Evolutionary conservation across 768 basidiomycete species (phyloP), one percentile per base, ranked within the genome.

Genomic region (Panaeolus cyanescens): DNA sequence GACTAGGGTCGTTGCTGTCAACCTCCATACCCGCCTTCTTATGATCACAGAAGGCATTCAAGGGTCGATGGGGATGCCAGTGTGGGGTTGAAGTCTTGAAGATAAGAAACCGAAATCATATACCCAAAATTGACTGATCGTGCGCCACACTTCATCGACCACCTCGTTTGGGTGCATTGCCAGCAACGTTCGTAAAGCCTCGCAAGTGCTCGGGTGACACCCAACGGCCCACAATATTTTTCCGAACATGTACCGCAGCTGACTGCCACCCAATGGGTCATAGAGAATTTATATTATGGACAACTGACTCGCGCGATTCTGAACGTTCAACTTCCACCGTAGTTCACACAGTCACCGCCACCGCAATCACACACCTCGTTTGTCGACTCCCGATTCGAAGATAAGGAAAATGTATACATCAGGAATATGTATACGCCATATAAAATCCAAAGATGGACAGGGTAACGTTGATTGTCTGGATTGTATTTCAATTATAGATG

Each of bases 331-430:
- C 45, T 50, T 28, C 45, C 45, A 50, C 45, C 45, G 25, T 15
- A 25, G 45, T 50, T 50, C 45, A 50, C 45, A 50, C 45, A 50
- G 45, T 30, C 45, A 50, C 19, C 45, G 45, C 45, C 45, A 50
- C 45, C 5, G 45, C 45, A 13, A n/a, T 50, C 45, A 50, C 45
- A 50, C 45, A 50, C 45, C 45, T 50, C 45, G 45, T 50, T 50
- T 50, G 45, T 22, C 45, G 45, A 28, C 45, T 50, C 45, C 45
- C 45, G 45, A 50, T 50, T 50, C 45, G 45, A 50, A 50, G 45
- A 50, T 50, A 50, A 50, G 45, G 45, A 50, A 50, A 25, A 28
- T 50, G 25, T 50, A 28, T 50, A 13, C 30, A 28, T 50, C 22
- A 25, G 25, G 45, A 22, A 50, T 50, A 50, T 13, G 45, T 50